Percentiles rank a stretch among this genome's conserved stretches.
Conservation (phyloP, 176 grass and related monocot genomes). For the Avena atlantica region DNA sequence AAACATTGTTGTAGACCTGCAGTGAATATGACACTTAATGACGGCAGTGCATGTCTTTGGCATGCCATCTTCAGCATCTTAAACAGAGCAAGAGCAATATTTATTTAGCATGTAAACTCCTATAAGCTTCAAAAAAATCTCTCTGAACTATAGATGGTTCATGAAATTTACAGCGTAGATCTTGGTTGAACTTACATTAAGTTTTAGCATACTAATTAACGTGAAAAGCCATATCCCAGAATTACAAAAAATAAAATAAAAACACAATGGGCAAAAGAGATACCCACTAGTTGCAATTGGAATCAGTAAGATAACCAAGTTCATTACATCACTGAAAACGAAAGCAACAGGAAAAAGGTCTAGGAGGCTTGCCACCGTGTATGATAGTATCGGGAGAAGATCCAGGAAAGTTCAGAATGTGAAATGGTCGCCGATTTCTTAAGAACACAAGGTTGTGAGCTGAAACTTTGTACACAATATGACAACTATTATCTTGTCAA, state of each 20-base stretch:
- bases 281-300: neutral
- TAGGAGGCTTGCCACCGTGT: neutral
- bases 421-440: neutral
- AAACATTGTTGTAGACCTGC: neutral
- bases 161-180: neutral
- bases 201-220: neutral
- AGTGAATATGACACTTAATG: neutral
- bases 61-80: slow-evolving; percentile 7
- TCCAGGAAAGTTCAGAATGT: neutral
- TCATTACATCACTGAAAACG: neutral
- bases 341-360: slow-evolving; percentile 13
- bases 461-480: neutral
- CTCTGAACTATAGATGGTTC: neutral
- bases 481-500: neutral
- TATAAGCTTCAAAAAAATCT: neutral
- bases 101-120: neutral
- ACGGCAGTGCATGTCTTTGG: neutral
- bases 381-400: neutral
- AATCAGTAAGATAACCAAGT: slow-evolving; percentile 20
- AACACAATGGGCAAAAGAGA: neutral
- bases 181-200: neutral
- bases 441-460: neutral
- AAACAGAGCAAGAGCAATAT: neutral
- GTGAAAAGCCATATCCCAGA: neutral
- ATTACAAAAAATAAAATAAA: neutral